Conservation (phyloP, 495 filamentous ascomycete genomes). For the Trichoderma gamsii region DNA sequence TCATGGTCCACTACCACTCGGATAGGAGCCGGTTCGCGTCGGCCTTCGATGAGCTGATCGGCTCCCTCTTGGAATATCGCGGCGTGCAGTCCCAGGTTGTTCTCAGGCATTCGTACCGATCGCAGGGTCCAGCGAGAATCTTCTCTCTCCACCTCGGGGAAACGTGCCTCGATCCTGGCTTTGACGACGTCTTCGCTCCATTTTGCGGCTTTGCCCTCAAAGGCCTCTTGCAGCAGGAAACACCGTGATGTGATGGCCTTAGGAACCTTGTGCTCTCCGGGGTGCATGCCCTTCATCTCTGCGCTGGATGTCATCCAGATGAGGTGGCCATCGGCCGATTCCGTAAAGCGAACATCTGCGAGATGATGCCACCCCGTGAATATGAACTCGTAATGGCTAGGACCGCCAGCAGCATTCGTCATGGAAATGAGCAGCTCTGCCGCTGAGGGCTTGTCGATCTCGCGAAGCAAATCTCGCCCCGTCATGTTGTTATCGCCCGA, state of each 20-base stretch:
- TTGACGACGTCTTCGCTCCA: slow-evolving; percentile 81
- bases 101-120: slow-evolving; percentile 52
- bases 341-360: slow-evolving; percentile 66
- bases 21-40: slow-evolving; percentile 51
- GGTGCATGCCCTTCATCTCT: slow-evolving; percentile 47
- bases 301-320: slow-evolving; percentile 63
- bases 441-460: slow-evolving; percentile 69
- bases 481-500: slow-evolving; percentile 49
- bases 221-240: slow-evolving; percentile 63
- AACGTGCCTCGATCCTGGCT: slow-evolving; percentile 79
- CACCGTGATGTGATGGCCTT: slow-evolving; percentile 49
- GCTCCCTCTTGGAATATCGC: slow-evolving; percentile 69
- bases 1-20: slow-evolving; percentile 57
- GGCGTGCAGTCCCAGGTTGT: slow-evolving; percentile 60
- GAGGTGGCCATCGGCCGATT: slow-evolving; percentile 64
- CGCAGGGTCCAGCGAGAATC: slow-evolving; percentile 72
- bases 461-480: slow-evolving; percentile 71
- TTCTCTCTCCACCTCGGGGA: slow-evolving; percentile 71
- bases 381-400: slow-evolving; percentile 55
- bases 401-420: slow-evolving; percentile 48
- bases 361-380: slow-evolving; percentile 69
- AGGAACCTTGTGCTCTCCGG: slow-evolving; percentile 42
- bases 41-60: slow-evolving; percentile 47
- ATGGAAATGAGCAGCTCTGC: slow-evolving; percentile 49
- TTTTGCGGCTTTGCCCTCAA: slow-evolving; percentile 71